A percentile compares a stretch with the other conserved stretches of the same genome.
These are phyloP conservation scores for Wickerhamomyces queroliae DNA, from an alignment of 805 yeast species.

Conservation along the genomic window DNA sequence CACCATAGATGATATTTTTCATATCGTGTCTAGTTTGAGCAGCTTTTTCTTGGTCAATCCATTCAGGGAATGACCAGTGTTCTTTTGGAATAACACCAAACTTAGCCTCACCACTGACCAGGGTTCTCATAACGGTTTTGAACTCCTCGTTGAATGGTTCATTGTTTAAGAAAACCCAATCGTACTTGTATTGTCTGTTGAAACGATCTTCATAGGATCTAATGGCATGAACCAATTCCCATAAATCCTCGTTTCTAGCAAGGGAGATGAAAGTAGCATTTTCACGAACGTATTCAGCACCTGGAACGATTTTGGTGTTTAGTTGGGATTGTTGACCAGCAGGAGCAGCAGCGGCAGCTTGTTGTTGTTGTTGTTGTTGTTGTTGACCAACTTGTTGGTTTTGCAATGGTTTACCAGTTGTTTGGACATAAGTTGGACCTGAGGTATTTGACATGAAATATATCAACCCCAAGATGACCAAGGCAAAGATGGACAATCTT, in stretches of 20 bases:
- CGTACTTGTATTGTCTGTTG: conserved; percentile 74
- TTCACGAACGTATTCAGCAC: conserved; percentile 29
- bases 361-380: background rate
- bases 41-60: conserved; percentile 70
- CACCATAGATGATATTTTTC: conserved; percentile 58
- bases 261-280: conserved; percentile 79
- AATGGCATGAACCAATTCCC: conserved; percentile 56
- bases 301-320: background rate
- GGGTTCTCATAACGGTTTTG: conserved; percentile 54
- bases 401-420: background rate
- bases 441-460: conserved; percentile 9
- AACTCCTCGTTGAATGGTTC: conserved; percentile 81
- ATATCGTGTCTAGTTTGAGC: conserved; percentile 49
- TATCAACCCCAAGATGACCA: conserved; percentile 13
- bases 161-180: conserved; percentile 94
- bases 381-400: background rate
- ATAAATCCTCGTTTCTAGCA: conserved; percentile 71
- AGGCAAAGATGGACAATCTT: conserved; percentile 13
- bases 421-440: conserved; percentile 3
- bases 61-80: conserved; percentile 84
- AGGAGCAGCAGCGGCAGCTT: background rate
- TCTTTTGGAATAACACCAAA: conserved; percentile 79
- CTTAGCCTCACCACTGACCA: conserved; percentile 71
- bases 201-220: conserved; percentile 85
- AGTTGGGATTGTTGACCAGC: background rate